phyloP scores from a whole-genome alignment of 257 asterid species.

The Mentha longifolia region DNA sequence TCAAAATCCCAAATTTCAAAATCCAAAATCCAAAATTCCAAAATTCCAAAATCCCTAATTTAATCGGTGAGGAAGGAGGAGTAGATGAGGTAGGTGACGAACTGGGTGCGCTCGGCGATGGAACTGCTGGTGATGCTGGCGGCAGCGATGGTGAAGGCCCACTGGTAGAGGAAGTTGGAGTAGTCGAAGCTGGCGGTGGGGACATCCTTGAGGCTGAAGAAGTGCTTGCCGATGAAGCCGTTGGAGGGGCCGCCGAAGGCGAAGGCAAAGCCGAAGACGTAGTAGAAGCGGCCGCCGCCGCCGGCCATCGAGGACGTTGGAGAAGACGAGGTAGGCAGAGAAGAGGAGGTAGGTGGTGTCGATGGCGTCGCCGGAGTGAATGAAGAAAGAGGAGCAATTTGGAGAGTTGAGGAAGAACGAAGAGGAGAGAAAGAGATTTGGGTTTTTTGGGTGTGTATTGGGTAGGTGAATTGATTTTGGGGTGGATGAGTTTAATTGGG shows the following conservation, averaged over 20 bases:
- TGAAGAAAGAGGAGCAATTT: too few species aligned
- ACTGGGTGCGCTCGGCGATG: slow-evolving; percentile 86
- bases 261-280: slow-evolving; percentile 84
- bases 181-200: slow-evolving; percentile 57
- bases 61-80: slow-evolving; percentile 79
- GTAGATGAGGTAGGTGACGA: slow-evolving; percentile 75
- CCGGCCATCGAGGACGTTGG: slow-evolving; percentile 98
- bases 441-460: too few species aligned
- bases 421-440: too few species aligned
- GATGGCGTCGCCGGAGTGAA: slow-evolving; percentile 66
- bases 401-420: too few species aligned
- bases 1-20: too few species aligned
- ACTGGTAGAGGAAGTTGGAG: slow-evolving; percentile 70
- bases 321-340: slow-evolving; percentile 85
- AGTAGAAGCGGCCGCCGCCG: slow-evolving; percentile 84
- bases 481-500: too few species aligned
- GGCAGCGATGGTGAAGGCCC: slow-evolving; percentile 98
- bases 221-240: slow-evolving; percentile 79
- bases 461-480: too few species aligned
- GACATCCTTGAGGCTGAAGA: slow-evolving; percentile 61
- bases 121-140: slow-evolving; percentile 95
- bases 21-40: too few species aligned
- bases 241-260: slow-evolving; percentile 76
- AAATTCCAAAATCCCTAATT: too few species aligned
- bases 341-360: slow-evolving; percentile 81